These are phyloP conservation scores for Botrytis elliptica DNA, from an alignment of 2,329 filamentous ascomycete genomes.

Conservation along the genomic window DNA sequence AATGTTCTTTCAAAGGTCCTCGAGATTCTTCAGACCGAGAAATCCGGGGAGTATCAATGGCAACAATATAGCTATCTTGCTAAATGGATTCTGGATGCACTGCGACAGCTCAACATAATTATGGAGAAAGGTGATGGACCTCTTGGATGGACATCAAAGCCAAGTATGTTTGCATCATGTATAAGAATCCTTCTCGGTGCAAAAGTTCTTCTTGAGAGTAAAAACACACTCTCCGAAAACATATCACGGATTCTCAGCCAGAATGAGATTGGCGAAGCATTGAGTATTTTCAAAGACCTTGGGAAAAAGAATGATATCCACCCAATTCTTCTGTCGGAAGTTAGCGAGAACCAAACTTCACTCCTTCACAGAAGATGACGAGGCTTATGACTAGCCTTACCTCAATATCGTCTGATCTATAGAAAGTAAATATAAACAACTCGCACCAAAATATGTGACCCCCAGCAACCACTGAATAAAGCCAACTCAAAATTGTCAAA, in stretches of 20 bases:
- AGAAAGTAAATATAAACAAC: background rate
- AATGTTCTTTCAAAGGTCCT: slow-evolving; percentile 41
- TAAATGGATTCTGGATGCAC: slow-evolving; percentile 47
- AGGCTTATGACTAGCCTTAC: background rate
- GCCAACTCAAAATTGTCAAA: background rate
- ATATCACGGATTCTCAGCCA: background rate
- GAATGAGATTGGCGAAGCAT: slow-evolving; percentile 2
- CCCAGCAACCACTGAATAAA: background rate
- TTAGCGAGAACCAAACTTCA: slow-evolving; percentile 6
- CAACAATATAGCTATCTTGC: slow-evolving; percentile 4
- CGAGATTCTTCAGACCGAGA: background rate
- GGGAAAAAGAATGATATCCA: slow-evolving; percentile 18
- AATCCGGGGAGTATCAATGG: background rate
- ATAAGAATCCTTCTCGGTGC: slow-evolving; percentile 44
- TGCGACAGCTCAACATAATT: slow-evolving; percentile 25
- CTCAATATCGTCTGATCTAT: background rate
- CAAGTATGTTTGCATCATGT: slow-evolving; percentile 64
- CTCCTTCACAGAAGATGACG: slow-evolving; percentile 8
- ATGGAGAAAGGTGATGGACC: slow-evolving; percentile 55
- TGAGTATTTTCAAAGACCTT: slow-evolving; percentile 8
- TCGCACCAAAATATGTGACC: background rate
- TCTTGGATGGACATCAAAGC: slow-evolving; percentile 70
- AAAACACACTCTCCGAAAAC: background rate
- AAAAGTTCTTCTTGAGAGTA: slow-evolving; percentile 20
- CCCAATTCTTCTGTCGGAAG: slow-evolving; percentile 1